Conservation (phyloP, 2,329 filamentous ascomycete species). For the Blastomyces silverae region DNA sequence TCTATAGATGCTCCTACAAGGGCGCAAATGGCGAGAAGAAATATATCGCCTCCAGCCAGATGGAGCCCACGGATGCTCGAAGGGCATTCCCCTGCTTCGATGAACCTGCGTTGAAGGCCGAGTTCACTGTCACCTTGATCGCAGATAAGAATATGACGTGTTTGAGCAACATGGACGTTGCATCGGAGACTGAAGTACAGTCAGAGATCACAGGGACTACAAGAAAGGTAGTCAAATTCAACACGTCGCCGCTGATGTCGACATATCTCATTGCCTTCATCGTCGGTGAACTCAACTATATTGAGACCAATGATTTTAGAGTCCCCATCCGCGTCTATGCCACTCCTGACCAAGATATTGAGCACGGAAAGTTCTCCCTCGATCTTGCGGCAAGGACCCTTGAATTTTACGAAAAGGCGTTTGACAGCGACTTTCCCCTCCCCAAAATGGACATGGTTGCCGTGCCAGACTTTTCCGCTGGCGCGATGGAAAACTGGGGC, state of each 20-base stretch:
- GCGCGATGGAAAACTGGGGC: slow-evolving; percentile 99
- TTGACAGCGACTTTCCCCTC: slow-evolving; percentile 76
- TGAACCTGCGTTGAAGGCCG: slow-evolving; percentile 87
- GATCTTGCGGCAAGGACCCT: slow-evolving; percentile 84
- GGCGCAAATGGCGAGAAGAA: slow-evolving; percentile 68
- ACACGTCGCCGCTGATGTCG: slow-evolving; percentile 87
- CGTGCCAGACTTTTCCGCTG: slow-evolving; percentile 90
- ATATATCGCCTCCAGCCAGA: slow-evolving; percentile 84
- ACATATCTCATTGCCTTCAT: slow-evolving; percentile 94
- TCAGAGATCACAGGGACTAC: slow-evolving; percentile 56
- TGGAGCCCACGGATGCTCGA: slow-evolving; percentile 92
- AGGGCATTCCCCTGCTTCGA: slow-evolving; percentile 95
- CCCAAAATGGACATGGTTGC: slow-evolving; percentile 97
- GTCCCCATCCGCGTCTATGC: slow-evolving; percentile 92
- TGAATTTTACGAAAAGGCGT: slow-evolving; percentile 92
- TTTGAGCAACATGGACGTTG: slow-evolving; percentile 94
- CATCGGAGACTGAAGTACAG: slow-evolving; percentile 65
- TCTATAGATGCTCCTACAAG: slow-evolving; percentile 94
- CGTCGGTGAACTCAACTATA: slow-evolving; percentile 86
- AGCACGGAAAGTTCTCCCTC: slow-evolving; percentile 84
- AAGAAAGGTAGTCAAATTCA: slow-evolving; percentile 86
- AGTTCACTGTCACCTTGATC: slow-evolving; percentile 83
- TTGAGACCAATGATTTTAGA: slow-evolving; percentile 86
- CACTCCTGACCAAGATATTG: slow-evolving; percentile 80
- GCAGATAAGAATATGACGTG: slow-evolving; percentile 88